Evolutionary conservation across 2,329 filamentous ascomycete species (phyloP).

Genomic region (Juglanconis oblonga): DNA sequence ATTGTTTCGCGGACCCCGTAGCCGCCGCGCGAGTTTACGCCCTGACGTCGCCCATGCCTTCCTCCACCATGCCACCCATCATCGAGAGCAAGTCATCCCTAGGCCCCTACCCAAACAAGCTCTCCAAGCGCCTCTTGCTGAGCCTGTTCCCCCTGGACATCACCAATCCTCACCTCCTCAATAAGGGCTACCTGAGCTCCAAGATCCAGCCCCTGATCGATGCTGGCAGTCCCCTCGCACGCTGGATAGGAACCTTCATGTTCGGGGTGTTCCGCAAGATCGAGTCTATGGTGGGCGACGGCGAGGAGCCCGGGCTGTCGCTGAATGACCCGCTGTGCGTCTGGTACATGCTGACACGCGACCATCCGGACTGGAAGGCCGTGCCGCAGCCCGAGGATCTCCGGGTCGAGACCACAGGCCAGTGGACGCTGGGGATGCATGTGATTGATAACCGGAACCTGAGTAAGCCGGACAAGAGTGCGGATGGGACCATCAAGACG

Average conservation of each 20-base stretch:
- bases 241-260: constrained; percentile 72
- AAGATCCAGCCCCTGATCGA: constrained; percentile 54
- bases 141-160: constrained; percentile 76
- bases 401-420: constrained; percentile 81
- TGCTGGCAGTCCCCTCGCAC: constrained; percentile 67
- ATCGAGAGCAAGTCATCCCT: constrained; percentile 49
- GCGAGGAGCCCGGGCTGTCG: constrained; percentile 56
- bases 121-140: constrained; percentile 63
- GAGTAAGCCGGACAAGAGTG: constrained; percentile 45
- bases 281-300: constrained; percentile 57
- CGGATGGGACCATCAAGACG: constrained; percentile 26
- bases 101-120: constrained; percentile 59
- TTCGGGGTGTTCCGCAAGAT: constrained; percentile 68
- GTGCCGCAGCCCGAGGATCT: constrained; percentile 71
- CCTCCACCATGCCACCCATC: constrained; percentile 75
- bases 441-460: constrained; percentile 71
- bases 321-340: constrained; percentile 77
- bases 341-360: constrained; percentile 70
- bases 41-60: constrained; percentile 69
- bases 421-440: constrained; percentile 94
- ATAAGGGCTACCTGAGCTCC: constrained; percentile 55
- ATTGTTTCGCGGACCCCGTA: constrained; percentile 83
- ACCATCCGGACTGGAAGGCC: constrained; percentile 56
- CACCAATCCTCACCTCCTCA: constrained; percentile 68
- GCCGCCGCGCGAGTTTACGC: constrained; percentile 76